Evolutionary conservation across 192 early-diverging fungal genomes (phyloP).

Genomic region (Lunasporangiospora selenospora): DNA sequence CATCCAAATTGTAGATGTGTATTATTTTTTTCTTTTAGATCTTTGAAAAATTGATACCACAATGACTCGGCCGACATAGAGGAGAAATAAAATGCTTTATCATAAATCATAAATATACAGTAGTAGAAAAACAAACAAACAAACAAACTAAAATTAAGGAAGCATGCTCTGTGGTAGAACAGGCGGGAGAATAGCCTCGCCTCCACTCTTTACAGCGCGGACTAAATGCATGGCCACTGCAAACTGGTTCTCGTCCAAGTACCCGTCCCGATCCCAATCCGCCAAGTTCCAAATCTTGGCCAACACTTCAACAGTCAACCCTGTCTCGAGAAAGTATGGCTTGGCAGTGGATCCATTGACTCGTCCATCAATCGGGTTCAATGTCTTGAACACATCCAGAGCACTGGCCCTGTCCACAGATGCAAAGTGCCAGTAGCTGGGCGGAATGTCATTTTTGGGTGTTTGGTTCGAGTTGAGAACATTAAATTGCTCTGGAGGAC

Average conservation of each 20-base stretch:
- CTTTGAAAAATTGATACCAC: no score
- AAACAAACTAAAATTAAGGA: slow-evolving; percentile 12
- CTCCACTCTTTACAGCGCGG: slow-evolving; percentile 53
- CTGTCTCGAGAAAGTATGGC: slow-evolving; percentile 69
- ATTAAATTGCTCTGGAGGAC: slow-evolving; percentile 19
- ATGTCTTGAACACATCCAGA: slow-evolving; percentile 52
- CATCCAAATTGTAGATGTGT: slow-evolving; percentile 34
- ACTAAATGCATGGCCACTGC: slow-evolving; percentile 80
- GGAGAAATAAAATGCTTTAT: no score
- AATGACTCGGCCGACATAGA: no score
- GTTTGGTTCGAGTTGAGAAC: slow-evolving; percentile 8
- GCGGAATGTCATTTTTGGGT: slow-evolving; percentile 31
- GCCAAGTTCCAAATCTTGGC: slow-evolving; percentile 77
- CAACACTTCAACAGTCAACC: slow-evolving; percentile 67
- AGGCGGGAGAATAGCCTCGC: slow-evolving; percentile 44
- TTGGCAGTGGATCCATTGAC: slow-evolving; percentile 58
- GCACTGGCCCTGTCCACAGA: slow-evolving; percentile 57
- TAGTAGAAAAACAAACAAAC: no score
- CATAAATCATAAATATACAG: no score
- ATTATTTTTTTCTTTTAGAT: no score
- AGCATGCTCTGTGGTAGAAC: slow-evolving; percentile 52
- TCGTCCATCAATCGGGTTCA: slow-evolving; percentile 69
- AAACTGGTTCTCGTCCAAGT: slow-evolving; percentile 85
- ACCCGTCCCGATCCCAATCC: slow-evolving; percentile 85
- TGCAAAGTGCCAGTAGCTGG: slow-evolving; percentile 61